These are phyloP conservation scores for Saccharum spontaneum DNA, from an alignment of 176 grass and related monocot species.

Conservation along the genomic window DNA sequence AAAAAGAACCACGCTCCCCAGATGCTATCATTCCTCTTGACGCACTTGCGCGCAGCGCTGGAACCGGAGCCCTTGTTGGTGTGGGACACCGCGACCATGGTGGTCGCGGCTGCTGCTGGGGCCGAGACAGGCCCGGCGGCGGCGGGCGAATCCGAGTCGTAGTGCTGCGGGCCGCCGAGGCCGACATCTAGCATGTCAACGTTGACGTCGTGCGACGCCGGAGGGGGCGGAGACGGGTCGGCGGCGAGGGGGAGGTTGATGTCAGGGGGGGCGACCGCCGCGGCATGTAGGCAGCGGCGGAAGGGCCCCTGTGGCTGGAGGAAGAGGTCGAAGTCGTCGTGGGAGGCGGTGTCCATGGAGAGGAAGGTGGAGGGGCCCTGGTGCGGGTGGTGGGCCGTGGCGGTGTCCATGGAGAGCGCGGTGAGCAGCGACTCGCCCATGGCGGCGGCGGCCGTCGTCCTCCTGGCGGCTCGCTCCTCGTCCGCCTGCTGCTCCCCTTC, in stretches of 20 bases:
- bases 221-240: slow-evolving; percentile 66
- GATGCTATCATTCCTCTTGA: slow-evolving; percentile 86
- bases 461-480: slow-evolving; percentile 28
- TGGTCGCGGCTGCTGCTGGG: not conserved
- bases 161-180: slow-evolving; percentile 65
- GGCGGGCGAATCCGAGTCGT: slow-evolving; percentile 55
- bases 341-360: slow-evolving; percentile 93
- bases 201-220: slow-evolving; percentile 45
- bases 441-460: slow-evolving; percentile 31
- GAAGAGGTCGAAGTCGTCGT: slow-evolving; percentile 63
- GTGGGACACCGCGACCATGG: slow-evolving; percentile 40
- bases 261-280: slow-evolving; percentile 66
- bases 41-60: slow-evolving; percentile 67
- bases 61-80: slow-evolving; percentile 49
- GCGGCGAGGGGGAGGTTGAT: slow-evolving; percentile 89
- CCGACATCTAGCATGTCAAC: slow-evolving; percentile 81
- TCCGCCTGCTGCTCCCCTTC: slow-evolving; percentile 44
- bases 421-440: slow-evolving; percentile 97
- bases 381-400: slow-evolving; percentile 68
- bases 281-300: slow-evolving; percentile 56
- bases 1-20: slow-evolving; percentile 99
- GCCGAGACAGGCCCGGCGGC: slow-evolving; percentile 14
- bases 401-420: slow-evolving; percentile 91
- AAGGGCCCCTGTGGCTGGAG: slow-evolving; percentile 57
- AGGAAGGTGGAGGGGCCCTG: slow-evolving; percentile 86